Base-by-base conservation (phyloP, 257 asterid genomes). In the Voacanga thouarsii region DNA sequence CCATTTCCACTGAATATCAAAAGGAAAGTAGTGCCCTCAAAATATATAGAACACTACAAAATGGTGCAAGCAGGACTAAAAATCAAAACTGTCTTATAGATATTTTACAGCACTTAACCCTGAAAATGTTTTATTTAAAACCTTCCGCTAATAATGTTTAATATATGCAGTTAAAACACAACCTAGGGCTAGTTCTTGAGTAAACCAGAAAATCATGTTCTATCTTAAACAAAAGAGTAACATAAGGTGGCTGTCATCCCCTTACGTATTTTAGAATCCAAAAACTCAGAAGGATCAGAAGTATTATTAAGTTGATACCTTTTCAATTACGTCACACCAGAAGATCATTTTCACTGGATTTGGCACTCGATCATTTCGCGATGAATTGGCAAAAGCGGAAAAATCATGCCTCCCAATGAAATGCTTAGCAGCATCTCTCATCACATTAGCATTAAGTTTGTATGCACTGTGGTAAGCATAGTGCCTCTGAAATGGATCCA, bases 401-500 rank as follows among this genome's bases (percentile, higher is more conserved):
- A 90, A 94, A 88, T 92, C 96, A 18, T 89, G 98, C 80, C 67
- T 83, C 60, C 99, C 99, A 0, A 92, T 79, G 63, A 94, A 94
- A 86, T 81, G 87, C 80, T 79, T 80, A 41, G 97, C 96, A 78
- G 96, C 99, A 26, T 85, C 94, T 79, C 90, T 89, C 94, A 92
- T 89, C 56, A 82, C 91, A 71, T 78, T 77, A 39, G 92, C 84
- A 80, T 91, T 87, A 73, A 92, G 97, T 78, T 87, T 87, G 81
- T 94, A 88, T 45, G 10, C 41, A 79, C 94, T 91, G 72, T 92
- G 98, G 83, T 83, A 90, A 84, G 85, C 97, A 85, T 83, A 84
- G 81, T 77, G 91, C 89, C 99, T 89, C 66, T 81, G 92, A 77
- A 90, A 90, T 66, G 97, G 98, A 84, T 92, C 97, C 95, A 94